Percentiles rank a stretch among this genome's conserved stretches.
phyloP scores from a whole-genome alignment of 1,284 basidiomycete species.

The Ganoderma lucidum region DNA sequence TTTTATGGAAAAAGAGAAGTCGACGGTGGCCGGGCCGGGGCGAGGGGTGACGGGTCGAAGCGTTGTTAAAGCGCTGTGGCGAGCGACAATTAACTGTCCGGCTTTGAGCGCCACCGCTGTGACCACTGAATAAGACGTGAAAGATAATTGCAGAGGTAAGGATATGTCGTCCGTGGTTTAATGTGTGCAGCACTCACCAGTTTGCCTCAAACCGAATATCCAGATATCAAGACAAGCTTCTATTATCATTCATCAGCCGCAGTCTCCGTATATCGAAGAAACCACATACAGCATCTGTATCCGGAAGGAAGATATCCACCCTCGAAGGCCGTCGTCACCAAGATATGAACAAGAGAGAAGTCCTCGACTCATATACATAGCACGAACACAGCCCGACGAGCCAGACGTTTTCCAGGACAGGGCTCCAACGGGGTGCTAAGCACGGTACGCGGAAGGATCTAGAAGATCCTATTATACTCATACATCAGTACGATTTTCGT shows the following conservation, averaged over 20 bases:
- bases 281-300: background rate
- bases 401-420: too few relatives aligned
- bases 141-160: too few relatives aligned
- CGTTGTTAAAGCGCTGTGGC: background rate
- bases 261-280: background rate
- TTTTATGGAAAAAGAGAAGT: background rate
- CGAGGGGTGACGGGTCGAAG: background rate
- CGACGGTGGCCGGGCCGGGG: background rate
- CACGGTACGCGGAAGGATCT: background rate
- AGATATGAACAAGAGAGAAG: background rate
- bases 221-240: too few relatives aligned
- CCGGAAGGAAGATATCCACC: background rate
- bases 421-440: background rate
- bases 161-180: too few relatives aligned
- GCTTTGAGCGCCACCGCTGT: background rate
- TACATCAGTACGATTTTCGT: constrained; percentile 2
- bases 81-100: background rate
- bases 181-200: too few relatives aligned
- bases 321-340: background rate
- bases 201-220: too few relatives aligned
- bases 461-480: constrained; percentile 2
- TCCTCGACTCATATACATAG: too few relatives aligned
- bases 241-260: background rate
- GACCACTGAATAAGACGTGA: background rate
- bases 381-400: too few relatives aligned